Conservation (phyloP, 768 basidiomycete genomes). For the Agrocybe praecox region DNA sequence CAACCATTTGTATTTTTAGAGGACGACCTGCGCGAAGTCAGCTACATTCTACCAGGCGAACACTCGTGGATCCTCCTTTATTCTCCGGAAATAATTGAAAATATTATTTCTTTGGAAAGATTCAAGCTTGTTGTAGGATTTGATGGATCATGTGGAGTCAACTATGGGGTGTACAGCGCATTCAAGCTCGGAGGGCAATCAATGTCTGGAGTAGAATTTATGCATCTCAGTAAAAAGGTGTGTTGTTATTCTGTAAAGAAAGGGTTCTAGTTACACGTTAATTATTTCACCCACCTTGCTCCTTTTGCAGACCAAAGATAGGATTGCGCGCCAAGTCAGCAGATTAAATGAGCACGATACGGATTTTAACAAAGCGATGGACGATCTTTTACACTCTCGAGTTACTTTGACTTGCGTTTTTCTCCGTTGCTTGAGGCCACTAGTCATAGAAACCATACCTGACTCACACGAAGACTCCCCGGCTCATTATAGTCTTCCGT, state of each 20-base stretch:
- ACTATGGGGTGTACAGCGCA: slow-evolving; percentile 1
- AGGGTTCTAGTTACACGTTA: too few species aligned
- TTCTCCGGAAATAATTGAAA: too few species aligned
- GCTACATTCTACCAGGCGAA: slow-evolving; percentile 1
- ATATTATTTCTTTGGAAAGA: too few species aligned
- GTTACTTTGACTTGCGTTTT: background rate
- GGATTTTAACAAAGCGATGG: background rate
- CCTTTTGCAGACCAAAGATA: background rate
- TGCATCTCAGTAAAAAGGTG: background rate
- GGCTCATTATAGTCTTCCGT: too few species aligned
- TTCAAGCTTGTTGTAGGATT: background rate
- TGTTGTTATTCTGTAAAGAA: too few species aligned
- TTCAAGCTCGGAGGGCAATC: background rate
- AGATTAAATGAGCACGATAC: background rate
- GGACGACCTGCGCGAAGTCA: background rate
- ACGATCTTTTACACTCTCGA: background rate
- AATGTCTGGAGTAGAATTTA: slow-evolving; percentile 5
- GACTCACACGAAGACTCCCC: too few species aligned
- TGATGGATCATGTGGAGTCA: background rate
- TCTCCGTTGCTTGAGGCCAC: background rate
- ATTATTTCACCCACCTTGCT: background rate
- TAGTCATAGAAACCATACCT: too few species aligned
- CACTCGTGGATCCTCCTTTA: background rate
- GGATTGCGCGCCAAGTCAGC: too few species aligned
- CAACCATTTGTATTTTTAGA: background rate